A percentile compares a stretch with the other conserved stretches of the same genome.
Evolutionary conservation across 768 basidiomycete genomes (phyloP).

Genomic region (Amanita molliuscula): DNA sequence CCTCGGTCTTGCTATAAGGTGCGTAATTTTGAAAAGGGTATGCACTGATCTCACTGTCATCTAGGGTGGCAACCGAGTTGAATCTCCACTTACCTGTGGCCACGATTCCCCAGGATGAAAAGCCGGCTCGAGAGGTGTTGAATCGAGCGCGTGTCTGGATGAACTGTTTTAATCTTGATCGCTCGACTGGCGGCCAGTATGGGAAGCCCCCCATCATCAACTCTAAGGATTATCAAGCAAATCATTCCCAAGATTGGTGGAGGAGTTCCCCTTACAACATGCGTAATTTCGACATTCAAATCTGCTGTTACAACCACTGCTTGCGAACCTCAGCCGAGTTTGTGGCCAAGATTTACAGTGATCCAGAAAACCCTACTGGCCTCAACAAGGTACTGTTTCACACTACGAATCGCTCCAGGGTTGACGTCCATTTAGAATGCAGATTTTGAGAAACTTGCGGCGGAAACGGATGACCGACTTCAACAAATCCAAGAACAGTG

Average conservation of each 20-base stretch:
- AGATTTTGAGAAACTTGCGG: conserved; percentile 55
- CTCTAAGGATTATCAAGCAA: conserved; percentile 67
- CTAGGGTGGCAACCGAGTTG: conserved; percentile 78
- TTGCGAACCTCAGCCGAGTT: conserved; percentile 56
- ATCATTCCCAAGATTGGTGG: conserved; percentile 66
- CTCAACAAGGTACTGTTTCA: conserved; percentile 51
- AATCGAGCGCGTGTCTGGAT: conserved; percentile 89
- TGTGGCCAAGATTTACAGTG: conserved; percentile 54
- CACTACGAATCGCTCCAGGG: neutral
- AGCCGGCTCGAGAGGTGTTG: conserved; percentile 75
- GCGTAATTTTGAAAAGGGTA: conserved; percentile 3
- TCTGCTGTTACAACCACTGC: conserved; percentile 69
- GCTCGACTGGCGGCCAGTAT: conserved; percentile 81
- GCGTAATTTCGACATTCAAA: conserved; percentile 69
- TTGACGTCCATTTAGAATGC: conserved; percentile 30
- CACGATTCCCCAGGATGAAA: conserved; percentile 68
- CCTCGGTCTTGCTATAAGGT: conserved; percentile 84
- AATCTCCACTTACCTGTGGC: conserved; percentile 76
- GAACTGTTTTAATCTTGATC: conserved; percentile 85
- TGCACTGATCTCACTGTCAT: conserved; percentile 6
- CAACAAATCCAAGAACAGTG: conserved; percentile 43
- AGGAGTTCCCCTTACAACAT: conserved; percentile 55
- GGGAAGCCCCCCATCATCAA: conserved; percentile 79
- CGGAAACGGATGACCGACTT: conserved; percentile 62
- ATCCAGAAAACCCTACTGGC: conserved; percentile 65